Conservation (phyloP, 2,329 filamentous ascomycete genomes). For the Colletotrichum noveboracense region DNA sequence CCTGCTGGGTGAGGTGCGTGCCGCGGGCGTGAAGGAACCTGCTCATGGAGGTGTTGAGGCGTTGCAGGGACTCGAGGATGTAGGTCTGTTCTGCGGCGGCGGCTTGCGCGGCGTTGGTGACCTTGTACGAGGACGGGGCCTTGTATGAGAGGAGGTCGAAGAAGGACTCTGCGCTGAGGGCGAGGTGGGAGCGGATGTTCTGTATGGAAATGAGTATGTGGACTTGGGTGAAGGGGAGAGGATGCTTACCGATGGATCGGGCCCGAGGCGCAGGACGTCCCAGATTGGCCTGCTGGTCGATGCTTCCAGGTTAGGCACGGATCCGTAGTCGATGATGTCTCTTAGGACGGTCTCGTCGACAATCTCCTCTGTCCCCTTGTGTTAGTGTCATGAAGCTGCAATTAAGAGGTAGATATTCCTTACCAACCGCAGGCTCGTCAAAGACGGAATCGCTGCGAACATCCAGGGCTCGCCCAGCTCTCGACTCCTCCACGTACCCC, state of each 20-base stretch:
- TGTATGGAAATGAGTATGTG: constrained; percentile 29
- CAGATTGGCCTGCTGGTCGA: constrained; percentile 42
- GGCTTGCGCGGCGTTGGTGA: constrained; percentile 40
- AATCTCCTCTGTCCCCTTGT: constrained; percentile 41
- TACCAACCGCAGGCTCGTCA: constrained; percentile 52
- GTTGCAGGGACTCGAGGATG: constrained; percentile 44
- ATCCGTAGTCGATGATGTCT: constrained; percentile 56
- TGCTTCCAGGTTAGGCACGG: constrained; percentile 53
- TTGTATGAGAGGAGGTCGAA: constrained; percentile 54
- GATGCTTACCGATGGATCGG: constrained; percentile 52
- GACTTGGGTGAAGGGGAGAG: background rate
- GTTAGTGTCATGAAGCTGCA: constrained; percentile 12
- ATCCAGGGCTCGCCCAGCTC: constrained; percentile 49
- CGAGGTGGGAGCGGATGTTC: constrained; percentile 55
- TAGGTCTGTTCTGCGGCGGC: constrained; percentile 48
- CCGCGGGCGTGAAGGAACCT: constrained; percentile 37
- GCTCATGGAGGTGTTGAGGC: constrained; percentile 47
- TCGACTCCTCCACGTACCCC: constrained; percentile 56
- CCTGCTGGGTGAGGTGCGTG: constrained; percentile 43
- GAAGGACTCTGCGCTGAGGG: constrained; percentile 55
- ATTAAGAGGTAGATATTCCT: constrained; percentile 18
- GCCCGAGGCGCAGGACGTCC: constrained; percentile 53
- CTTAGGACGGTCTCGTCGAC: constrained; percentile 42
- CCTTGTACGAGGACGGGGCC: constrained; percentile 56
- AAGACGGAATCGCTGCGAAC: constrained; percentile 45